A percentile compares a stretch with the other conserved stretches of the same genome.
Conservation (phyloP, 345 rosid genomes). For the Populus pruinosa region DNA sequence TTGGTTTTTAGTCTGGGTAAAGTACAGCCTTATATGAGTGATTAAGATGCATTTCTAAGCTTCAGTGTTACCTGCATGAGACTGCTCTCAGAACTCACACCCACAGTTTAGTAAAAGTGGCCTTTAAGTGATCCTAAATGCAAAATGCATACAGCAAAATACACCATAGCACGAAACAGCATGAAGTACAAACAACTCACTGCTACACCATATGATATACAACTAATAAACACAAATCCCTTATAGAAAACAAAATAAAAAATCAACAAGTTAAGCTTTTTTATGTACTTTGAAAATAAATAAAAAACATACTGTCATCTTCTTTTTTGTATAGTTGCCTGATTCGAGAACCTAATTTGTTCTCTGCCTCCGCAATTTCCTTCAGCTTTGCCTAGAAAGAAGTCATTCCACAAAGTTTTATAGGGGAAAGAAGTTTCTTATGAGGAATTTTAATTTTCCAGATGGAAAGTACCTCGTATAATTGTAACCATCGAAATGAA, state of each 20-base stretch:
- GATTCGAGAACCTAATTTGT: conserved; percentile 42
- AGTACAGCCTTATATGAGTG: background rate
- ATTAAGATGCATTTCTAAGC: background rate
- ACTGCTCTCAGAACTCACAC: too few species aligned
- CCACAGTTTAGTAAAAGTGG: background rate
- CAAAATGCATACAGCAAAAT: background rate
- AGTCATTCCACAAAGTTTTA: background rate
- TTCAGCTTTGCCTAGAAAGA: conserved; percentile 56
- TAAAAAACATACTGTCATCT: conserved; percentile 57
- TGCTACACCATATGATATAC: too few species aligned
- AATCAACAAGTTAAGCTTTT: too few species aligned
- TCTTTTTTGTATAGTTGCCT: conserved; percentile 62
- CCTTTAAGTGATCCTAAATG: background rate
- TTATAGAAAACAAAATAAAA: too few species aligned
- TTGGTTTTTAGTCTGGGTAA: background rate
- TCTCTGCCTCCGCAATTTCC: conserved; percentile 44
- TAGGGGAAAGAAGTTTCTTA: background rate
- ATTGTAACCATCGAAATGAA: conserved; percentile 56
- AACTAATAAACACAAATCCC: too few species aligned
- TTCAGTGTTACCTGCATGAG: background rate
- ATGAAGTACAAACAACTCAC: too few species aligned
- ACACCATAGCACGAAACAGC: background rate
- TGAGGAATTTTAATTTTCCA: background rate
- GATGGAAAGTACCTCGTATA: conserved; percentile 53
- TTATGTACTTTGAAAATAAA: too few species aligned